Base-by-base conservation (phyloP, 2,329 filamentous ascomycete species). In the Cryoendolithus antarcticus region DNA sequence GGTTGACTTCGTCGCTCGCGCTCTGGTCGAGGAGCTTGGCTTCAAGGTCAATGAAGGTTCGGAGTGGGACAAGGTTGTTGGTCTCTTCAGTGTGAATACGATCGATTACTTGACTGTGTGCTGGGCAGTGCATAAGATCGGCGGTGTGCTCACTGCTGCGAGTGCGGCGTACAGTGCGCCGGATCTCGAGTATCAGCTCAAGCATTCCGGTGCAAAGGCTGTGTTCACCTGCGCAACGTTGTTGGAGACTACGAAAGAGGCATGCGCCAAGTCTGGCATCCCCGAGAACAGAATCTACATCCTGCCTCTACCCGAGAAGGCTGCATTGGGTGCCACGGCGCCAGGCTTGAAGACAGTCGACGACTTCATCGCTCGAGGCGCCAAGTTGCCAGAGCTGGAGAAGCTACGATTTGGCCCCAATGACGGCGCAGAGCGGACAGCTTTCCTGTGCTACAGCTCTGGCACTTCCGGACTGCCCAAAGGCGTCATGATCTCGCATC, bases 51-150 rank as follows among this genome's bases (percentile, higher is more conserved):
- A 83, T 48, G 59, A 75, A 41, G 83, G 80, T 8, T 74, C 75
- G 0, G 82, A 88, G 56, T 91, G 80, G 80, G 83, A 91, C 53
- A 86, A 86, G 58, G 81, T 88, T 15, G 66, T 85, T 34, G 80
- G 70, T 4, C 65, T 88, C 21, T 93, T 84, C 62, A 79, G 80
- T n/a, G 61, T 86, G 43, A 93, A 93, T 56, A 85, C 83, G 75
- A 76, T 91, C 46, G 83, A 91, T 59, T 84, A 80, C 38, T 63
- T 86, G 44, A 75, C 82, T 4, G 62, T 86, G 24, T 74, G 74
- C 30, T 85, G 82, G 70, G 80, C 83, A 3, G 70, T 82, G 10
- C 84, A 89, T 57, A 72, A 80, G 41, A 62, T 88, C 9, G 77
- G 77, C n/a, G 84, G 82, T 44, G 71, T 89, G 41, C 71, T 79